Percentiles rank a stretch among this genome's conserved stretches.
These are phyloP conservation scores for Brassica carinata DNA, from an alignment of 345 rosid genomes.

Conservation along the genomic window DNA sequence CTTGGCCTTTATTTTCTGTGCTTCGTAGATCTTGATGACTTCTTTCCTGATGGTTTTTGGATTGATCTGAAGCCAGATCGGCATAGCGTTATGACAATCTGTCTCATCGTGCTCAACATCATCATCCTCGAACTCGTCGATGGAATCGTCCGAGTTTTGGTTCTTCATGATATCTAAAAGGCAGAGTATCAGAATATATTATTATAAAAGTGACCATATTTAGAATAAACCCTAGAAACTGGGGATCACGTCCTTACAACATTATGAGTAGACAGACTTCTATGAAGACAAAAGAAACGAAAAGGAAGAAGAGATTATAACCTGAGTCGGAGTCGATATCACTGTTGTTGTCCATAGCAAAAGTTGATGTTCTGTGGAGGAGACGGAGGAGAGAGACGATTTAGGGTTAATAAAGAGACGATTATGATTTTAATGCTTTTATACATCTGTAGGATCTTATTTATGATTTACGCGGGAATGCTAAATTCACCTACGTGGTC, in stretches of 20 bases:
- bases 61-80: neutral
- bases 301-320: neutral
- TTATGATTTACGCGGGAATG: neutral
- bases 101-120: slow-evolving; percentile 13
- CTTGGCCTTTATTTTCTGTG: slow-evolving; percentile 10
- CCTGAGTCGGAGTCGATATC: neutral
- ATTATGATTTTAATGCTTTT: neutral
- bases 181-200: neutral
- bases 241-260: neutral
- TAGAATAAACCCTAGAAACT: neutral
- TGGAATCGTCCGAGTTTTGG: neutral
- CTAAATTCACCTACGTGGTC: neutral
- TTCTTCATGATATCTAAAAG: slow-evolving; percentile 9
- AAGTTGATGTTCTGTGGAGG: neutral
- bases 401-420: neutral
- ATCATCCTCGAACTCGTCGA: neutral
- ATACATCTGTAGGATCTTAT: too few species aligned
- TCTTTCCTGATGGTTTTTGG: neutral
- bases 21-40: slow-evolving; percentile 1
- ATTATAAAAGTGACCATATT: too few species aligned
- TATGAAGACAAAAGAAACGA: neutral
- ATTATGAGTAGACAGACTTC: neutral
- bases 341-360: neutral
- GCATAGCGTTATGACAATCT: neutral
- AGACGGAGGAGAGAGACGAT: neutral